These are phyloP conservation scores for Berkeleyomyces rouxiae DNA, from an alignment of 2,329 filamentous ascomycete species.

Conservation along the genomic window DNA sequence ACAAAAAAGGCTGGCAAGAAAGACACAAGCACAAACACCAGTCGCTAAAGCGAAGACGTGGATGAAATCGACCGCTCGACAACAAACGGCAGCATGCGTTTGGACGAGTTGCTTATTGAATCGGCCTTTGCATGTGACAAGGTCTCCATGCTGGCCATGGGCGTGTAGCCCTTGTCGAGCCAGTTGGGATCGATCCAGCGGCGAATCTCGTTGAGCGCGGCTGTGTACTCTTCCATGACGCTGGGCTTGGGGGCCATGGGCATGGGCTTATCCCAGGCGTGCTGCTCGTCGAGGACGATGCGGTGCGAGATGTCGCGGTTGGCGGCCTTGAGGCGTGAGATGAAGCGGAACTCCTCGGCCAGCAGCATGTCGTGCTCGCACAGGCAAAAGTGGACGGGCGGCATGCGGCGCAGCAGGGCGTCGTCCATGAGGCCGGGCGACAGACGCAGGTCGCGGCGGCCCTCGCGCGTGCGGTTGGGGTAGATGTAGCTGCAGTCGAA, in stretches of 20 bases:
- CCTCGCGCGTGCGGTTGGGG: conserved; percentile 28
- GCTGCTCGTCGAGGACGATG: conserved; percentile 29
- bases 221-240: conserved; percentile 30
- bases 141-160: conserved; percentile 1
- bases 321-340: conserved; percentile 32
- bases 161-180: not conserved
- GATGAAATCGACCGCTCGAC: not conserved
- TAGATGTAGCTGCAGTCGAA: conserved; percentile 47
- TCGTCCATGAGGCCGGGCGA: conserved; percentile 41
- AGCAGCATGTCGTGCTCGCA: conserved; percentile 53
- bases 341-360: conserved; percentile 42
- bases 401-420: conserved; percentile 33
- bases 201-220: conserved; percentile 26
- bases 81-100: conserved; percentile 1
- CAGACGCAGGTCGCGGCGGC: conserved; percentile 36
- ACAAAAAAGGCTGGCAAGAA: not conserved
- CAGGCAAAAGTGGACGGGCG: conserved; percentile 39
- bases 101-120: not conserved
- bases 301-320: conserved; percentile 24
- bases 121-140: not conserved
- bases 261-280: conserved; percentile 33
- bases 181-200: conserved; percentile 25
- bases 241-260: conserved; percentile 29
- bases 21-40: not conserved
- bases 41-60: not conserved